phyloP scores from a whole-genome alignment of 2,329 filamentous ascomycete species.

The Colletotrichum zoysiae region DNA sequence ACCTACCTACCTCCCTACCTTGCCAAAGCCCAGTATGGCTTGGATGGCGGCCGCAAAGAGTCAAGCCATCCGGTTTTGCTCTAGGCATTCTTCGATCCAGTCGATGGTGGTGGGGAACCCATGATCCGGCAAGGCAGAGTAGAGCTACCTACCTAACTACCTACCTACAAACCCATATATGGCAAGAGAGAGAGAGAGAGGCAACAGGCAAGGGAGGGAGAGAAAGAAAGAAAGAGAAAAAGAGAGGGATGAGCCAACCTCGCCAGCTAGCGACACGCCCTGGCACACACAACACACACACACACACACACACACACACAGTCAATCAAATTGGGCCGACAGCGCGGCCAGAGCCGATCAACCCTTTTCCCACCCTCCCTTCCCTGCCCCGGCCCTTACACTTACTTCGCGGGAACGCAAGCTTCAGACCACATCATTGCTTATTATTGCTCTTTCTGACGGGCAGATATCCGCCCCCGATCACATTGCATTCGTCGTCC shows the following conservation, averaged over 20 bases:
- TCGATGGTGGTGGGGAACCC: conserved; percentile 3
- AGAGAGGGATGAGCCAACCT: conserved; percentile 25
- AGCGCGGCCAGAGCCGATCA: conserved; percentile 28
- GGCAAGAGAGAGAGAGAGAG: conserved; percentile 23
- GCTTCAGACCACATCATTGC: conserved; percentile 39
- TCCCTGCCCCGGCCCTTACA: conserved; percentile 27
- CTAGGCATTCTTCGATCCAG: conserved; percentile 17
- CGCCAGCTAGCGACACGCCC: conserved; percentile 33
- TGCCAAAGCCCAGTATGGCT: conserved; percentile 16
- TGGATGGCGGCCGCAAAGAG: conserved; percentile 9
- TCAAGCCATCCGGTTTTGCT: conserved; percentile 11
- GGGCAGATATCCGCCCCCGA: conserved; percentile 24
- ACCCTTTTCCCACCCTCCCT: conserved; percentile 32
- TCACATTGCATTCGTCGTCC: conserved; percentile 28
- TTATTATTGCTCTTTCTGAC: conserved; percentile 39
- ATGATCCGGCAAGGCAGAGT: background rate
- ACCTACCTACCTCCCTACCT: no score
- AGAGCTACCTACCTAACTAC: no score
- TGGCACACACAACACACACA: no score
- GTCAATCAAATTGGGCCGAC: conserved; percentile 34
- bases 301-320: no score
- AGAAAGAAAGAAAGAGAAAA: background rate
- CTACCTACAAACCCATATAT: conserved; percentile 18
- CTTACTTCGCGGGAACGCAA: conserved; percentile 40
- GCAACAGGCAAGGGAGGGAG: conserved; percentile 29